Base-by-base conservation (phyloP, 306 rosid genomes). In the Hippophae rhamnoides region DNA sequence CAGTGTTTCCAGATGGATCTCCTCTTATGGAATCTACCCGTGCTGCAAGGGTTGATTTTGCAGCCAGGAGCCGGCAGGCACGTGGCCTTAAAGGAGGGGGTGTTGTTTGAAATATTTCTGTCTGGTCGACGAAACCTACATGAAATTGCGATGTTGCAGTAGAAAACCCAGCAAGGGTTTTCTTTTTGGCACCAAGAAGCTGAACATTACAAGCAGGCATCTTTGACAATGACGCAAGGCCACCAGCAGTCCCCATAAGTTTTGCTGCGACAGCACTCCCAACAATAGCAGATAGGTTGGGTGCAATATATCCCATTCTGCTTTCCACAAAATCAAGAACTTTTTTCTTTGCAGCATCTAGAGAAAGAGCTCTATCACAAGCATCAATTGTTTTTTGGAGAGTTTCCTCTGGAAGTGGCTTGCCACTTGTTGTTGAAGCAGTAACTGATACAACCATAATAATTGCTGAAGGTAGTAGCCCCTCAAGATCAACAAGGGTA, bases 181-280 rank as follows among this genome's bases (percentile, higher is more conserved):
- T 87, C 70, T 70, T 92, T 86, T 88, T 87, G 45, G 96, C 95
- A 70, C 99, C 99, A 51, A 90, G 95, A 78, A 88, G 96, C 82
- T 92, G 99, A 68, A 92, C 99, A 77, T 92, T 92, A 76, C 99
- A 92, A 62, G 99, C 87, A 73, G 99, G 99, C 99, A 92, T 88
- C 82, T 85, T 92, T 23, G 99, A 86, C 61, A 92, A 76, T 14
- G 95, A 62, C 26, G 13, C 66, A 54, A 92, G 71, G 45, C 99
- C 96, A 61, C 99, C 99, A 61, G 96, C 96, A 38, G 83, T 87
- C 59, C 96, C 99, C 89, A 88, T 82, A 76, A 92, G 99, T 79
- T 92, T 92, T 8, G 96, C 99, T 9, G 96, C 99, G 54, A 85
- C 93, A 64, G 96, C 88, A 73, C 95, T 88, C 68, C 96, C 96